Percentiles rank a stretch among this genome's conserved stretches.
These are phyloP conservation scores for Amphicarpaea edgeworthii DNA, from an alignment of 306 rosid species.

Conservation along the genomic window DNA sequence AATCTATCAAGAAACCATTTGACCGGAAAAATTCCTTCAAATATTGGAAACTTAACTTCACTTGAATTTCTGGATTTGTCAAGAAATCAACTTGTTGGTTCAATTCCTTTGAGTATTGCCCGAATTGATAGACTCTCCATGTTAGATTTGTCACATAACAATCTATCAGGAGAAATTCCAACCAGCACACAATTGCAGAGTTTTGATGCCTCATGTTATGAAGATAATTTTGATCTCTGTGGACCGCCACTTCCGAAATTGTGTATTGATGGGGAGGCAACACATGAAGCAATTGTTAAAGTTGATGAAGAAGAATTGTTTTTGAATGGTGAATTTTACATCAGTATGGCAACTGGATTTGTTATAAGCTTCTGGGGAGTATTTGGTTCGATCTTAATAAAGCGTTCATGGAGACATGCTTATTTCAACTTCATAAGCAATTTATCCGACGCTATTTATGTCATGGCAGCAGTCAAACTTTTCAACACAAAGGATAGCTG, in stretches of 20 bases:
- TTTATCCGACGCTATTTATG: not conserved
- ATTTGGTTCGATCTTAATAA: not conserved
- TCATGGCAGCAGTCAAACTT: too few relatives aligned
- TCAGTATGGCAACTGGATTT: slow-evolving; percentile 22
- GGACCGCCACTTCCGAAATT: too few relatives aligned
- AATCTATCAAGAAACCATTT: slow-evolving; percentile 42
- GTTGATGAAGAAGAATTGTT: not conserved
- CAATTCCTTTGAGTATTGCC: slow-evolving; percentile 26
- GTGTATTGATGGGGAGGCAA: not conserved
- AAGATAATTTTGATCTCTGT: slow-evolving; percentile 5
- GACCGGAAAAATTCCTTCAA: not conserved
- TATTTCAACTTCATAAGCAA: slow-evolving; percentile 32
- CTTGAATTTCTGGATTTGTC: slow-evolving; percentile 38
- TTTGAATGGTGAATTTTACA: slow-evolving; percentile 24
- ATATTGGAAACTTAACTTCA: slow-evolving; percentile 8
- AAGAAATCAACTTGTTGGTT: slow-evolving; percentile 17
- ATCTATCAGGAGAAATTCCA: slow-evolving; percentile 36
- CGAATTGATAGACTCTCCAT: not conserved
- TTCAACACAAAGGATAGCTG: too few relatives aligned
- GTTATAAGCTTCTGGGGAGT: slow-evolving; percentile 7
- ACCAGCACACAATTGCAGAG: slow-evolving; percentile 23
- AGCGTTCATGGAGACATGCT: slow-evolving; percentile 4
- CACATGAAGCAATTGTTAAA: too few relatives aligned
- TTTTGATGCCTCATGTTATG: slow-evolving; percentile 3
- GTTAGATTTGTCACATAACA: slow-evolving; percentile 31